phyloP scores from a whole-genome alignment of 306 rosid genomes.

The Dryas alaskensis region DNA sequence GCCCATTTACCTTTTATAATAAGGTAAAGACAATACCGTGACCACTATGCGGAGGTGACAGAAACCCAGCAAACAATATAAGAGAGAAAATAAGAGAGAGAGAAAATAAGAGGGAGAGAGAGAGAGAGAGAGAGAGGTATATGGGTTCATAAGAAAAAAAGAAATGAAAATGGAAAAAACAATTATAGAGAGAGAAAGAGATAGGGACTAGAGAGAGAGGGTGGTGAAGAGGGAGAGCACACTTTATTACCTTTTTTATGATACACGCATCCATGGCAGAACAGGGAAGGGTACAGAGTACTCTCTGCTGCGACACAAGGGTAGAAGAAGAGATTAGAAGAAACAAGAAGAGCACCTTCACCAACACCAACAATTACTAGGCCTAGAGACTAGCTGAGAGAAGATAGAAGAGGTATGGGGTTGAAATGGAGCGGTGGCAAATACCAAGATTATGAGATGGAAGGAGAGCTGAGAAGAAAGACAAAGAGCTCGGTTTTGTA shows the following conservation, averaged over 20 bases:
- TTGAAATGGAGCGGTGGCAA: constrained; percentile 5
- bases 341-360: constrained; percentile 4
- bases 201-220: constrained; percentile 37
- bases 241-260: constrained; percentile 49
- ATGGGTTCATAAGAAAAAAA: not conserved
- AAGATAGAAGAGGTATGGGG: constrained; percentile 13
- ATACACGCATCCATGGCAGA: constrained; percentile 61
- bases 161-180: not conserved
- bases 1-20: constrained; percentile 9
- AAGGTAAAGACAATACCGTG: constrained; percentile 19
- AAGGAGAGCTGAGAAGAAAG: constrained; percentile 23
- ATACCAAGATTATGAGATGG: not conserved
- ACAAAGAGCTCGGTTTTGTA: constrained; percentile 13
- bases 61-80: constrained; percentile 23
- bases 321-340: constrained; percentile 20
- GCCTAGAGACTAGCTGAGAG: constrained; percentile 2
- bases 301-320: constrained; percentile 41
- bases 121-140: not conserved
- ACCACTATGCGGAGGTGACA: constrained; percentile 31
- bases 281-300: constrained; percentile 32
- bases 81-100: not conserved
- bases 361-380: not conserved
- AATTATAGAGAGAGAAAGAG: constrained; percentile 15
- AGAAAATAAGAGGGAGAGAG: not conserved
- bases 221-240: constrained; percentile 35